These are phyloP conservation scores for Rhizopus delemar DNA, from an alignment of 371 early-diverging fungal genomes.

Conservation along the genomic window DNA sequence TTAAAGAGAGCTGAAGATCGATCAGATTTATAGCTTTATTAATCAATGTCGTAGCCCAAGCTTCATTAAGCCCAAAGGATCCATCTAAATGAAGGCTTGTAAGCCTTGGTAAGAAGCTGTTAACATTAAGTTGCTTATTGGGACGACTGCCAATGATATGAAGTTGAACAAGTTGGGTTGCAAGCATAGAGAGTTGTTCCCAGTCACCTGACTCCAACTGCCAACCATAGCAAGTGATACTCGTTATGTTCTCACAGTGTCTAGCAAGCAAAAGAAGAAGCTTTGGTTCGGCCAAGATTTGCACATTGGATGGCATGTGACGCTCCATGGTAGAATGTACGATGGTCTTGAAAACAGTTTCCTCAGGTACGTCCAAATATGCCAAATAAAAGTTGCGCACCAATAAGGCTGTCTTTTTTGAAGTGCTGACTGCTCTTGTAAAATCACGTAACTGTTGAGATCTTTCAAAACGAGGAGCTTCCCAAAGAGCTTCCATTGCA, in stretches of 20 bases:
- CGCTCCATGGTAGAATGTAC: slow-evolving; percentile 20
- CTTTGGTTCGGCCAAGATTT: slow-evolving; percentile 18
- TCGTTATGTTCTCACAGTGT: slow-evolving; percentile 36
- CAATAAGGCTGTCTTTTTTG: slow-evolving; percentile 26
- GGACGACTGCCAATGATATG: slow-evolving; percentile 31
- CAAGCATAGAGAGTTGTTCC: slow-evolving; percentile 18
- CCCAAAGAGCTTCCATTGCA: slow-evolving; percentile 40
- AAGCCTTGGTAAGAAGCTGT: slow-evolving; percentile 22
- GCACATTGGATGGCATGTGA: slow-evolving; percentile 8
- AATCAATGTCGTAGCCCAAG: slow-evolving; percentile 18
- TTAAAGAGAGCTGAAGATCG: slow-evolving; percentile 29
- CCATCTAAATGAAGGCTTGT: slow-evolving; percentile 30
- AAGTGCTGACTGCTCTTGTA: slow-evolving; percentile 2
- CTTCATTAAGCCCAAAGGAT: slow-evolving; percentile 12
- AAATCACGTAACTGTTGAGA: slow-evolving; percentile 30
- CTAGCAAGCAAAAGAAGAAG: slow-evolving; percentile 22
- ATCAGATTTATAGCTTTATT: slow-evolving; percentile 15
- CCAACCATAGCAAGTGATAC: slow-evolving; percentile 46
- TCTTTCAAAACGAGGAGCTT: slow-evolving; percentile 26
- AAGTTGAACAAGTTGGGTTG: slow-evolving; percentile 17
- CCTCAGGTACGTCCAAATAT: slow-evolving; percentile 16
- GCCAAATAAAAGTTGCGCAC: slow-evolving; percentile 31
- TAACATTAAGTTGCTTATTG: slow-evolving; percentile 13
- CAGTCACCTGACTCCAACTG: slow-evolving; percentile 19
- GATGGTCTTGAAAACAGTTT: slow-evolving; percentile 25